Conservation (phyloP, 169 alveolate genomes). For the Plasmodium adleri region DNA sequence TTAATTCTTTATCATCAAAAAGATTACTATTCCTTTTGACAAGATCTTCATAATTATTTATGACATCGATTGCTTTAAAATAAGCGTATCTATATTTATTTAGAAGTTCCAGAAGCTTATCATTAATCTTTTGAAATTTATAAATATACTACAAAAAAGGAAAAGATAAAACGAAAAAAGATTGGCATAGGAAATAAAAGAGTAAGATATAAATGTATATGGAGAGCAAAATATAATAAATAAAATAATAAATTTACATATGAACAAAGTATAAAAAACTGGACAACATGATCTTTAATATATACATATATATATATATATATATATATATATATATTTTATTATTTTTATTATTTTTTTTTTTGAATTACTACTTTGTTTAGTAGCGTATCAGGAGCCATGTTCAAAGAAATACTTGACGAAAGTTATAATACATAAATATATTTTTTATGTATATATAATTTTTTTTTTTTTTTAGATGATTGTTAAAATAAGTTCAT, state of each 20-base stretch:
- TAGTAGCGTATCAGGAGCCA: conserved; percentile 9
- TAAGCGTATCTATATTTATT: conserved; percentile 69
- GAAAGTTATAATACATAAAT: background rate
- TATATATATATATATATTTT: background rate
- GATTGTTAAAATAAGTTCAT: background rate
- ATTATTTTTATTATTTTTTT: background rate
- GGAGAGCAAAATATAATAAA: background rate
- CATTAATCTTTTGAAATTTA: conserved; percentile 40
- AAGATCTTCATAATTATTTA: conserved; percentile 41
- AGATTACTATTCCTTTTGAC: conserved; percentile 25
- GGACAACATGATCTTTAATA: too few relatives aligned
- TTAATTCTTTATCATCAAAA: conserved; percentile 29
- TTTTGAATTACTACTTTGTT: conserved; percentile 17
- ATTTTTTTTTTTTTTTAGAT: too few relatives aligned
- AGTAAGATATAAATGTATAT: too few relatives aligned
- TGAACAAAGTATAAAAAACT: background rate
- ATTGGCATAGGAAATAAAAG: too few relatives aligned
- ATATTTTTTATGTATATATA: too few relatives aligned
- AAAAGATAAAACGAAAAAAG: background rate
- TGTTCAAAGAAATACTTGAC: background rate
- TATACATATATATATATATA: background rate
- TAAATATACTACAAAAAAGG: conserved; percentile 38
- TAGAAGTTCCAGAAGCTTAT: conserved; percentile 39
- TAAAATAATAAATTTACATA: background rate
- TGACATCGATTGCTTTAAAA: conserved; percentile 38